Conservation (phyloP, 306 rosid species). For the Arachis hypogaea region DNA sequence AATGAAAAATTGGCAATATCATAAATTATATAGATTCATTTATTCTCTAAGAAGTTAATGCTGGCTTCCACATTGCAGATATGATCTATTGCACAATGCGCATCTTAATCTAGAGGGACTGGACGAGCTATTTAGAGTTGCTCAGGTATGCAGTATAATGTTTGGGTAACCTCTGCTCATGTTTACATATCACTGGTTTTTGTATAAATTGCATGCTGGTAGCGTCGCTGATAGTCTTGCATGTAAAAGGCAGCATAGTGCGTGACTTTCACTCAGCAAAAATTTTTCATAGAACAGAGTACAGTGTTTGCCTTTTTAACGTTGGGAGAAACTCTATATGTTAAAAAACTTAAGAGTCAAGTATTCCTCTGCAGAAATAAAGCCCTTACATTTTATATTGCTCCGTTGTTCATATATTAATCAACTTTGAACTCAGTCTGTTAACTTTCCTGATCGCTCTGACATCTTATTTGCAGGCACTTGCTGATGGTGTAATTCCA, state of each 20-base stretch:
- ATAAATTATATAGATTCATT: conserved; percentile 20
- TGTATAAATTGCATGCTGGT: conserved; percentile 4
- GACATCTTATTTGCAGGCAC: conserved; percentile 60
- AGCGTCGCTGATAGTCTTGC: not conserved
- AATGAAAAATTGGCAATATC: conserved; percentile 30
- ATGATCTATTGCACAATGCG: conserved; percentile 92
- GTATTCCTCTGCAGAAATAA: not conserved
- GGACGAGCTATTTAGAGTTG: conserved; percentile 92
- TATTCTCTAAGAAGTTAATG: conserved; percentile 33
- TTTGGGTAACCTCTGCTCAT: conserved; percentile 12
- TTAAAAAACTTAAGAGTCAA: conserved; percentile 12
- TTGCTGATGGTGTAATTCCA: conserved; percentile 98
- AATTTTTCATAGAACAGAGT: conserved; percentile 31
- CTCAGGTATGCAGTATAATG: conserved; percentile 67
- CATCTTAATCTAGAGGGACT: conserved; percentile 93
- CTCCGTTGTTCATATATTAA: conserved; percentile 46
- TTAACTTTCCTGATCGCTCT: conserved; percentile 28
- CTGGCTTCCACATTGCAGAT: conserved; percentile 59
- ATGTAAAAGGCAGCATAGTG: not conserved
- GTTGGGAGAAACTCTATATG: conserved; percentile 18
- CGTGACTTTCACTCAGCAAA: not conserved
- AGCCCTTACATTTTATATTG: conserved; percentile 30
- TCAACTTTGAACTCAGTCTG: conserved; percentile 14
- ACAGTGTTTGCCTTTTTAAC: conserved; percentile 2
- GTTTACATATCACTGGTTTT: not conserved